Evolutionary conservation across 495 filamentous ascomycete species (phyloP).

Genomic region (Podospora bellae-mahoneyi): DNA sequence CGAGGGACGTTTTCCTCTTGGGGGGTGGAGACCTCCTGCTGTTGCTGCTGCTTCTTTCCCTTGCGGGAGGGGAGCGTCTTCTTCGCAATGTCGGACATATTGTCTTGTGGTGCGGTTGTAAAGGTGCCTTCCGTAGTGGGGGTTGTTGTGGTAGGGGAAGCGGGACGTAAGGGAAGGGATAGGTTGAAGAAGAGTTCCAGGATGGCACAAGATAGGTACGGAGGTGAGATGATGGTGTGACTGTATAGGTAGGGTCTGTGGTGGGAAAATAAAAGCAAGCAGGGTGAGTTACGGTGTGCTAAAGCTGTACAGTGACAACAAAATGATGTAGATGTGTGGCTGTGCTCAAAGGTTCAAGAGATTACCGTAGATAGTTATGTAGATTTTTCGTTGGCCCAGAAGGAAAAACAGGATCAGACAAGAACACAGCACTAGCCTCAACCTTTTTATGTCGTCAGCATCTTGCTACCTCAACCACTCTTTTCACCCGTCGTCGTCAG

Average conservation of each 20-base stretch:
- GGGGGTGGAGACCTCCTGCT: slow-evolving; percentile 12
- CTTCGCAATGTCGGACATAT: slow-evolving; percentile 32
- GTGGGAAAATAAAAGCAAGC: background rate
- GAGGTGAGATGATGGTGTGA: slow-evolving; percentile 1
- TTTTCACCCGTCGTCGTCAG: background rate
- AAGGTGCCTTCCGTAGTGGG: background rate
- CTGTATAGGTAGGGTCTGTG: background rate
- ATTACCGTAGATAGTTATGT: too few species aligned
- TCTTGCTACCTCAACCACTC: background rate
- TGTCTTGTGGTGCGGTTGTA: background rate
- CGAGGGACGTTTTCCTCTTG: slow-evolving; percentile 13
- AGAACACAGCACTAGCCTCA: background rate
- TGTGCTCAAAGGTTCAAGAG: too few species aligned
- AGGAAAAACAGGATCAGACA: background rate
- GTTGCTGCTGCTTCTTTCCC: background rate
- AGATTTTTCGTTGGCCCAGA: background rate
- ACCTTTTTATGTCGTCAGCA: background rate
- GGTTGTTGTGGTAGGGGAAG: slow-evolving; percentile 11
- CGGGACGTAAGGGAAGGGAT: background rate
- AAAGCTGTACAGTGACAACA: background rate
- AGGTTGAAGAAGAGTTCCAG: slow-evolving; percentile 12
- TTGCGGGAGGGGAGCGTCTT: slow-evolving; percentile 22
- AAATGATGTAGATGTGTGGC: slow-evolving; percentile 6
- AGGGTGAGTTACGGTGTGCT: background rate
- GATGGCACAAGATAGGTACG: background rate